These are phyloP conservation scores for Hemileccinum impolitum DNA, from an alignment of 768 basidiomycete species.

Conservation along the genomic window DNA sequence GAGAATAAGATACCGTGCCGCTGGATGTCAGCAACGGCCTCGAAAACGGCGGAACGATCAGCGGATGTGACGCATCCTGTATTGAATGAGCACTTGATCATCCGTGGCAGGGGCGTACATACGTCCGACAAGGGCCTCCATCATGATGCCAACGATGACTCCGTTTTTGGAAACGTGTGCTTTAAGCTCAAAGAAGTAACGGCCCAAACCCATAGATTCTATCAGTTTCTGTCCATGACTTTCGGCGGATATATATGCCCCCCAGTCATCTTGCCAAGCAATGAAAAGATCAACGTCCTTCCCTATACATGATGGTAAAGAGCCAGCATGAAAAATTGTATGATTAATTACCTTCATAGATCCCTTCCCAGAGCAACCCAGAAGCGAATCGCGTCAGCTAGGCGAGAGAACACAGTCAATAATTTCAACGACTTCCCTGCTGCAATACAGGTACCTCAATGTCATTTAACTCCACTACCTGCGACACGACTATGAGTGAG, in stretches of 20 bases:
- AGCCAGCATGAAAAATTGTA: background rate
- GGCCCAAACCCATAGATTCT: slow-evolving; percentile 25
- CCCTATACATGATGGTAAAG: slow-evolving; percentile 11
- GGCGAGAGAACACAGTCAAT: background rate
- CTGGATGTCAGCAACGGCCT: slow-evolving; percentile 32
- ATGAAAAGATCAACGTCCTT: slow-evolving; percentile 29
- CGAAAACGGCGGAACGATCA: slow-evolving; percentile 28
- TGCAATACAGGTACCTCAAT: slow-evolving; percentile 23
- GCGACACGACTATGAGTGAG: slow-evolving; percentile 4
- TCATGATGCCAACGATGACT: slow-evolving; percentile 29
- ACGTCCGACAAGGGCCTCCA: slow-evolving; percentile 28
- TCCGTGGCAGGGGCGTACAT: background rate
- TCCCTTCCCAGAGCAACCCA: slow-evolving; percentile 27
- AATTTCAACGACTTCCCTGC: background rate
- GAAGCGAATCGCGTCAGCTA: slow-evolving; percentile 25
- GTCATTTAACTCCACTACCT: slow-evolving; percentile 31
- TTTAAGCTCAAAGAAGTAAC: slow-evolving; percentile 28
- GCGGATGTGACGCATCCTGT: slow-evolving; percentile 20
- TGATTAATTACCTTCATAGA: slow-evolving; percentile 21
- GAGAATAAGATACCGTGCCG: slow-evolving; percentile 24
- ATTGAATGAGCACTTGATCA: slow-evolving; percentile 6
- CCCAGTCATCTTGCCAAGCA: slow-evolving; percentile 26
- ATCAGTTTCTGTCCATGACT: slow-evolving; percentile 30
- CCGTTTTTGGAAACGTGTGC: slow-evolving; percentile 32
- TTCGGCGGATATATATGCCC: slow-evolving; percentile 20